These are phyloP conservation scores for Bruguiera hainesii DNA, from an alignment of 441 rosid species.

Conservation along the genomic window DNA sequence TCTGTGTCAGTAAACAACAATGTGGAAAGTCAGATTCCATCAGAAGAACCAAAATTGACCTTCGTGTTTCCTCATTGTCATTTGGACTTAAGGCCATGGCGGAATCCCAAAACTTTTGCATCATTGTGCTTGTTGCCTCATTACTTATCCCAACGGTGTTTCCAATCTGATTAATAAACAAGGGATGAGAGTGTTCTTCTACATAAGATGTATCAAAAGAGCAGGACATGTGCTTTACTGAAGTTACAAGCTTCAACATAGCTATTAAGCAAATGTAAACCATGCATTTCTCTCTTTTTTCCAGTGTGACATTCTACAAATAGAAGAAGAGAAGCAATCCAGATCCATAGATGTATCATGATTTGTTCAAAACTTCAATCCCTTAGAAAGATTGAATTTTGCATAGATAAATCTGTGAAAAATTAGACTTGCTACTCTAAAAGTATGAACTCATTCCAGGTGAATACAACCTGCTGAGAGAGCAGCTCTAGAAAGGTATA, in stretches of 20 bases:
- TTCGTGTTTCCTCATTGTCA: constrained; percentile 80
- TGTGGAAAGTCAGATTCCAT: constrained; percentile 13
- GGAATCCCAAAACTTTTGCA: constrained; percentile 99
- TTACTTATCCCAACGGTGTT: constrained; percentile 58
- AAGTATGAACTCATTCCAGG: neutral
- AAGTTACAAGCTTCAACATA: too few relatives aligned
- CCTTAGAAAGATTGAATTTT: too few relatives aligned
- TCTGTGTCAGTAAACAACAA: constrained; percentile 16
- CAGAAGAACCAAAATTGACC: constrained; percentile 40
- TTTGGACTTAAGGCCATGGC: constrained; percentile 73
- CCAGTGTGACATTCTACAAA: too few relatives aligned
- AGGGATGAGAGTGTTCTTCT: constrained; percentile 10
- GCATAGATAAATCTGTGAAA: neutral
- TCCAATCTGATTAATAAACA: constrained; percentile 56
- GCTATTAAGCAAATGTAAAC: too few relatives aligned
- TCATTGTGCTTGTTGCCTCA: constrained; percentile 78
- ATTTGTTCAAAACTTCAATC: too few relatives aligned
- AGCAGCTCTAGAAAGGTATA: constrained; percentile 1
- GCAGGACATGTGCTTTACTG: neutral
- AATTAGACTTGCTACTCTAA: neutral
- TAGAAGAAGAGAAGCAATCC: too few relatives aligned
- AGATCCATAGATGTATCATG: too few relatives aligned
- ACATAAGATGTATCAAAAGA: neutral
- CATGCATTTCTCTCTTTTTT: too few relatives aligned
- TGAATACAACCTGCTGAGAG: neutral